Evolutionary conservation across 2,329 filamentous ascomycete species (phyloP), one percentile per base, ranked within the genome.

Genomic region (Paradendryphiella salina): DNA sequence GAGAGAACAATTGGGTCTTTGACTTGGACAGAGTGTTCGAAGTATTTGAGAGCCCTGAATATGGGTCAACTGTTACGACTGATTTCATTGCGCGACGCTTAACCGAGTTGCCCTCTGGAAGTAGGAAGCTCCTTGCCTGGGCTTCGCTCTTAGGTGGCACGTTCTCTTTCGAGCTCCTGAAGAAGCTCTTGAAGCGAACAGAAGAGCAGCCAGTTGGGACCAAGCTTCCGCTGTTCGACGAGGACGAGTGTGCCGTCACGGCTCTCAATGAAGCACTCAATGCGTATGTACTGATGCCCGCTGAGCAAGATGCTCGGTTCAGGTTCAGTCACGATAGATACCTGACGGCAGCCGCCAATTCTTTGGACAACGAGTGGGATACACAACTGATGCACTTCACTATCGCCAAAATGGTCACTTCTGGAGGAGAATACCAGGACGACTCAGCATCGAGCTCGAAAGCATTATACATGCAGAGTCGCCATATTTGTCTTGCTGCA

Each of bases 271-370:
- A 84, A 23, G 85, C 91, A 8, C 81, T 96, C 14, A 84, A 90
- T 62, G 83, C 87, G 3, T 96, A 89, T 65, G 85, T 96, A 44
- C 80, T 97, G 33, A 84, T 93, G 47, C 83, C 89, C 0, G 89
- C 88, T 15, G 89, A 94, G 56, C 85, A 86, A 1, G 93, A 96
- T 64, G 90, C 96, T 70, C 82, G 85, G 33, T 96, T 96, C 71
- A 80, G 80, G 63, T 96, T 96, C 70, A 85, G 87, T 28, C 92
- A 96, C 70, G 92, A 96, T 71, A 84, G 92, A 44, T 95, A 95
- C 64, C 81, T 91, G 42, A 85, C 88, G 67, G 90, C 89, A 13
- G 85, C 90, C 5, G 79, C 82, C 11, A 60, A 52, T 5, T 52
- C 66, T 3, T 44, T 96, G 43, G 85, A 92, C 66, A 78, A 82